A percentile compares a stretch with the other conserved stretches of the same genome.
These are phyloP conservation scores for Theileria annulata DNA, from an alignment of 169 alveolate genomes.

Conservation along the genomic window DNA sequence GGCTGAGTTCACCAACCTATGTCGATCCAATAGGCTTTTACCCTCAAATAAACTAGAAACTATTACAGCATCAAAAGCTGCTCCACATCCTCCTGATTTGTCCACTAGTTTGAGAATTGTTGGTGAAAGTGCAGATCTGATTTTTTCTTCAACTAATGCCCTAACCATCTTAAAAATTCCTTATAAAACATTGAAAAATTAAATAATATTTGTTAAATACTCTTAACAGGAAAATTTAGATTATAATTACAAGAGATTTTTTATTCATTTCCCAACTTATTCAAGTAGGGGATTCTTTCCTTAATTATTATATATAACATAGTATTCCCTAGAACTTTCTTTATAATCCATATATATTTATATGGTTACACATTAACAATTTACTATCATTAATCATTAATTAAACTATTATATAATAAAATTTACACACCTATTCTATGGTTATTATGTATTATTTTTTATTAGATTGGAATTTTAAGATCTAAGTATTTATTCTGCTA, in stretches of 20 bases:
- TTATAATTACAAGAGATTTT: neutral
- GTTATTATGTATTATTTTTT: neutral
- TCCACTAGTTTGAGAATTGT: conserved; percentile 75
- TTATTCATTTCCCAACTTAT: neutral
- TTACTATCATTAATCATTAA: neutral
- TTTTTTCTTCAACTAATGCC: conserved; percentile 74
- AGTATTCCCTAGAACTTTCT: neutral
- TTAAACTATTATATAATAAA: neutral
- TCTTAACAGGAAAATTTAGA: neutral
- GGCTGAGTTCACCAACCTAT: conserved; percentile 79
- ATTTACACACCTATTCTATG: neutral
- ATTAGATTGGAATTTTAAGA: conserved; percentile 1
- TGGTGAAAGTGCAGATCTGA: conserved; percentile 77
- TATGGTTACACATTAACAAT: neutral
- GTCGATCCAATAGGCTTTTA: conserved; percentile 78
- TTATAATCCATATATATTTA: neutral
- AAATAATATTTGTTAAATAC: neutral
- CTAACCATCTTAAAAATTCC: conserved; percentile 15
- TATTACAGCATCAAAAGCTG: conserved; percentile 78
- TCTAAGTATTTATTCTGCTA: conserved; percentile 23
- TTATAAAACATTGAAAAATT: neutral
- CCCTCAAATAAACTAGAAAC: conserved; percentile 77
- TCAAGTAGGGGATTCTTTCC: neutral
- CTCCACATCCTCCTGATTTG: conserved; percentile 84
- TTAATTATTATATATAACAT: neutral